phyloP scores from a whole-genome alignment of 2,329 filamentous ascomycete species.

The Colletotrichum lupini region DNA sequence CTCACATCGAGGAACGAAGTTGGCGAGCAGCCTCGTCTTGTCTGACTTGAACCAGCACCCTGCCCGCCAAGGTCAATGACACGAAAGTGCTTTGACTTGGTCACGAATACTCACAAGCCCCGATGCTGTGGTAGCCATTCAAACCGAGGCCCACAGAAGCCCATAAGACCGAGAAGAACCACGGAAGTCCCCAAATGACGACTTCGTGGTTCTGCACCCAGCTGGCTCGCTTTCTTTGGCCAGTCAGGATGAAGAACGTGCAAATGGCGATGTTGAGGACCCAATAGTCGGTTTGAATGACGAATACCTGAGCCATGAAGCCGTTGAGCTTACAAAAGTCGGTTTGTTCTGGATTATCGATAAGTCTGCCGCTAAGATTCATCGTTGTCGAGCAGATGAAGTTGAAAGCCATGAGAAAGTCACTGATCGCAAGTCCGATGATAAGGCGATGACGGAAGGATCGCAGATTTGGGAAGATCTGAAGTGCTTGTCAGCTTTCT shows the following conservation, averaged over 20 bases:
- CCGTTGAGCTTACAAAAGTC: constrained; percentile 53
- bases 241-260: constrained; percentile 53
- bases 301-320: constrained; percentile 54
- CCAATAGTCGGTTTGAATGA: constrained; percentile 58
- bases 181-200: constrained; percentile 48
- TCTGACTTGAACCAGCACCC: constrained; percentile 56
- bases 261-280: constrained; percentile 53
- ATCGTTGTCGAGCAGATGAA: constrained; percentile 50
- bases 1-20: constrained; percentile 53
- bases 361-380: constrained; percentile 45
- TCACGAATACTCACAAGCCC: constrained; percentile 38
- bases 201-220: constrained; percentile 50
- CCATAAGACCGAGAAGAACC: constrained; percentile 49
- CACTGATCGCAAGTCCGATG: constrained; percentile 51
- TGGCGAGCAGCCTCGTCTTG: constrained; percentile 48
- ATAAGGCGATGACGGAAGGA: constrained; percentile 54
- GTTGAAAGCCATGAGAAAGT: constrained; percentile 53
- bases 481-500: background rate
- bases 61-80: background rate
- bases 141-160: constrained; percentile 45
- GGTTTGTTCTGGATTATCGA: constrained; percentile 42
- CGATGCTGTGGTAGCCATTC: constrained; percentile 47
- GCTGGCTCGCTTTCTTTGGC: constrained; percentile 45
- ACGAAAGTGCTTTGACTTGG: no score
- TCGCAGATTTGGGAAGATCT: constrained; percentile 50